Base-by-base conservation (phyloP, 805 yeast genomes). In the Wickerhamomyces queroliae region DNA sequence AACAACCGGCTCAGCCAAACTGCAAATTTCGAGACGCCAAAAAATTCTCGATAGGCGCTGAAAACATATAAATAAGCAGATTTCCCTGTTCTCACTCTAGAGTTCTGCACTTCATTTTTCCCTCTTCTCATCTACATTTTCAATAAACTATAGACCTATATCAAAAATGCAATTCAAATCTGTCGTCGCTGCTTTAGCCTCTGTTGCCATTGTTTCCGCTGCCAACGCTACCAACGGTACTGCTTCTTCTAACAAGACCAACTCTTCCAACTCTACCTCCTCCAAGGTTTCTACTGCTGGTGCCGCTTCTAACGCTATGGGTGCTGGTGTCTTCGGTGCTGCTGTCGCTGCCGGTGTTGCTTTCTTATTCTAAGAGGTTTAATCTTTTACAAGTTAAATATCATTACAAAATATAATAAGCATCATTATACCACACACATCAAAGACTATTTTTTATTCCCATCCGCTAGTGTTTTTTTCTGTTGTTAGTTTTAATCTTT, bases 291-390 rank as follows among this genome's bases (percentile, higher is more conserved):
- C 25, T 23, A 23, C 22, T 19, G 19, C 17, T 22, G 33, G 33
- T 30, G 19, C 33, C 25, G 25, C 25, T 11, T 77, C 74, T 55
- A n/a, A n/a, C n/a, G n/a, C n/a, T n/a, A n/a, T n/a, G n/a, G n/a
- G n/a, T n/a, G n/a, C n/a, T n/a, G n/a, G n/a, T n/a, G n/a, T n/a
- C n/a, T n/a, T n/a, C n/a, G n/a, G n/a, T n/a, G n/a, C n/a, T n/a
- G 86, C 81, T 62, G 85, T 83, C 53, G 90, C 89, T 52, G 90
- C 89, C 59, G 90, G 87, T 74, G 80, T 81, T 47, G 72, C 70
- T 56, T 65, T 66, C 66, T 62, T 66, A 57, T 65, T 67, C 64
- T 67, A 66, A 63, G 59, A 44, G 34, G 38, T 37, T 46, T 46
- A 15, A 38, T 27, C 38, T 37, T 8, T 25, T 9, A 11, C 21